Evolutionary conservation across 1,139 yeast species (phyloP), one percentile per base, ranked within the genome.

Genomic region (Lodderomyces oxycetoniae): DNA sequence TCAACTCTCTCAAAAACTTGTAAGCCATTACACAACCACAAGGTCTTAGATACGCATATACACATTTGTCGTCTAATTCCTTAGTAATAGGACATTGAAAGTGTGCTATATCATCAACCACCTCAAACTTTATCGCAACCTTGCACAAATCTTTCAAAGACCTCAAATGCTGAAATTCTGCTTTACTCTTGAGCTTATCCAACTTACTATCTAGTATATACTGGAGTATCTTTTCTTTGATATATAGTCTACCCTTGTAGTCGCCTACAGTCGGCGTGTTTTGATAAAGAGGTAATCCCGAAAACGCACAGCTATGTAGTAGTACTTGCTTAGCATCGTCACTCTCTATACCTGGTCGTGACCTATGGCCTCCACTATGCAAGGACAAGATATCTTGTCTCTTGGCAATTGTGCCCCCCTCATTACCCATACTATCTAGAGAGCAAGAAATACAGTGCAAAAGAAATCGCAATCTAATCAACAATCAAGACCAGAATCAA

Each of bases 221-320:
- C 47, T 80, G 82, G 10, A 88, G 47, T 0, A 85, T 55, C 24
- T 79, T 62, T 41, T 82, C 88, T 45, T 84, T 85, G 44, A 79
- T 74, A 53, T 74, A 84, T n/a, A 88, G 49, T 23, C 64, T 55
- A 0, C 96, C 96, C 39, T 61, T 61, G 50, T 67, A 81, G 56
- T 87, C 96, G 20, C 88, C 74, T 5, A 82, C 85, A 3, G 86
- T 61, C 4, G 58, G 85, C 6, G 38, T 41, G 8, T 37, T 38
- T 10, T 39, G 39, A 31, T 44, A 32, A 6, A 67, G 43, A 1
- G 63, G 55, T 10, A 57, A 47, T 6, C 59, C 50, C 2, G 67
- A 52, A 14, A 63, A 32, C 11, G 52, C 49, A 42, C 73, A 67
- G 19, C 30, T 31, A 9, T 31, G 34, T 19, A 31, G 11, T 13